Base-by-base conservation (phyloP, 179 eudicot species). In the Gypsophila paniculata region DNA sequence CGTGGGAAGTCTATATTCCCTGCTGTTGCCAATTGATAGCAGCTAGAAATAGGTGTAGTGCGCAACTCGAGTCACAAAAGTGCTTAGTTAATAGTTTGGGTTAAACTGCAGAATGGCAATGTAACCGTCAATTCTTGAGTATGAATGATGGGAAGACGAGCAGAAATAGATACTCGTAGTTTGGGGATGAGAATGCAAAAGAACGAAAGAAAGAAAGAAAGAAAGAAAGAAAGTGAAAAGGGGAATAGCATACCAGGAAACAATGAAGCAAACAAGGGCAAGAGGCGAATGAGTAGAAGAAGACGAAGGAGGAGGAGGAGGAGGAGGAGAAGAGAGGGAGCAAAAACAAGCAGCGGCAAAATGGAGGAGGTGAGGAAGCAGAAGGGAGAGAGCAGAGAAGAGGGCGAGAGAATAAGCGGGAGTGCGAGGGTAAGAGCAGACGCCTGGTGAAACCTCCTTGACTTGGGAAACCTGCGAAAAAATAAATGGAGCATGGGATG, bases 391-490 rank as follows among this genome's bases (percentile, higher is more conserved):
- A 0, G 96, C 97, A 7, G 98, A 85, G 66, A 83, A 69, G 53
- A 88, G 54, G 68, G 97, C 97, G 18, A 91, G 90, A 51, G 74
- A 93, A 57, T 84, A 71, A 67, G 98, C 93, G 59, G 98, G 91
- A 77, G 89, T 91, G 70, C 91, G 80, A 29, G 97, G 93, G 75
- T 89, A 89, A 23, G 79, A 69, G 69, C 98, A 93, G 65, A 84
- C 80, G 32, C 83, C 67, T 48, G 88, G 80, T 36, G 85, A 70
- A 9, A 80, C 71, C 72, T 83, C 71, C 39, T 65, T 60, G 78
- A 88, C 93, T 75, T 91, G 86, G 38, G 84, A 82, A 61, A 81
- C 83, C 91, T 89, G 76, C 76, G 2, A 51, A 51, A 51, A 9
- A 13, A 29, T 29, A 4, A 4, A 29, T 29, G 34, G 34, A 29